Base-by-base conservation (phyloP, 2,329 filamentous ascomycete species). In the Botrytis cinerea region DNA sequence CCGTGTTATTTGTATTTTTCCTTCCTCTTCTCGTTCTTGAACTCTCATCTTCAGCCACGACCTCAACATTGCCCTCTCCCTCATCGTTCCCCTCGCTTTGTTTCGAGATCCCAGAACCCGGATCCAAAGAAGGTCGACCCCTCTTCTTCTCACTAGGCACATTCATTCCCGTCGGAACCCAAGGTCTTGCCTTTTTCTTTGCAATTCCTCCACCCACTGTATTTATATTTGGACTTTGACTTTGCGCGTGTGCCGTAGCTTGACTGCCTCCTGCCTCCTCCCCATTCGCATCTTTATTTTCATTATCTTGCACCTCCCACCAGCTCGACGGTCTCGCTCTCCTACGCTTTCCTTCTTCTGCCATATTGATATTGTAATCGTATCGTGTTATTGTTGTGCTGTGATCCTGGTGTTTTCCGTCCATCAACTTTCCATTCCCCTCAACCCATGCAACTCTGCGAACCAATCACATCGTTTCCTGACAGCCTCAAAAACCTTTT, bases 261-360 rank as follows among this genome's bases (percentile, higher is more conserved):
- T n/a, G 63, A 43, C 51, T 69, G 9, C 25, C 22, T 9, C 38
- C 48, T 16, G 22, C 66, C 51, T 28, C 38, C n/a, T 68, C 28
- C 20, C 16, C 28, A 28, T 57, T 57, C 1, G 7, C n/a, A 46
- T 61, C 28, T 35, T 25, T 43, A 46, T 32, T 43, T 2, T 28
- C 59, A 38, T 45, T 43, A n/a, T n/a, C 62, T 12, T 38, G 45
- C 16, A 74, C 77, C 59, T 75, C 77, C 79, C 78, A 80, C 77
- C 76, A 80, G 10, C 78, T 75, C 62, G 77, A 78, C 16, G 79
- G 78, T 25, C 75, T 75, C 14, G 74, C 76, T n/a, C 78, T 77
- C 63, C 78, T 76, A 54, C 79, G 75, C 63, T 79, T 80, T 57
- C 38, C 35, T 43, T 43, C 35, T 20, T 69, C 66, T 57, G 66